phyloP scores from a whole-genome alignment of 2,329 filamentous ascomycete species.

The Plectosphaerella sp. region DNA sequence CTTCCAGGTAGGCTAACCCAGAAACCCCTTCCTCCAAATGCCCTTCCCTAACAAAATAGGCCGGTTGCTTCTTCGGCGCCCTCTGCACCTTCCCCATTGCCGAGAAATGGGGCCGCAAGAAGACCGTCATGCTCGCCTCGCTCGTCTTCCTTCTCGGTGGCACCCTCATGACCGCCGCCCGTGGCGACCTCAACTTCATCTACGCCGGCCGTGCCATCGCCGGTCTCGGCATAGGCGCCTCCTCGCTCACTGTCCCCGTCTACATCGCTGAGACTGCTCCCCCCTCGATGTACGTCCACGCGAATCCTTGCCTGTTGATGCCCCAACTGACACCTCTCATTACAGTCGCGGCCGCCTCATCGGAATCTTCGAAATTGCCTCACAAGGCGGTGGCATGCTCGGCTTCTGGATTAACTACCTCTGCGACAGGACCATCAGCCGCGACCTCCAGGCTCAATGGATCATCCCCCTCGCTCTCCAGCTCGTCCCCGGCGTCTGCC shows the following conservation, averaged over 20 bases:
- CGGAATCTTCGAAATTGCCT: slow-evolving; percentile 47
- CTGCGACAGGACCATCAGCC: slow-evolving; percentile 11
- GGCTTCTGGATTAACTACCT: slow-evolving; percentile 36
- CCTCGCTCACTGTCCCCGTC: slow-evolving; percentile 40
- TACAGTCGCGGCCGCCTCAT: slow-evolving; percentile 44
- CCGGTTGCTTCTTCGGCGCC: slow-evolving; percentile 35
- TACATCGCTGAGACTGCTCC: slow-evolving; percentile 39
- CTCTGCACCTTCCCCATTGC: slow-evolving; percentile 39
- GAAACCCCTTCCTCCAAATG: no score
- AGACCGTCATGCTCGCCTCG: slow-evolving; percentile 38
- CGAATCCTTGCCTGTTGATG: no score
- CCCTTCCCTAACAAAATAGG: slow-evolving; percentile 21
- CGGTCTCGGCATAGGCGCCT: slow-evolving; percentile 46
- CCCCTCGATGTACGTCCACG: slow-evolving; percentile 15
- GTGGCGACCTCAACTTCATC: slow-evolving; percentile 29
- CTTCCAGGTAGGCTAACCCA: slow-evolving; percentile 4
- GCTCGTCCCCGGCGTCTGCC: slow-evolving; percentile 30
- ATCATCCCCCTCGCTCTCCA: slow-evolving; percentile 37
- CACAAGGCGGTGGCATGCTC: slow-evolving; percentile 38
- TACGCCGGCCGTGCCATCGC: slow-evolving; percentile 46
- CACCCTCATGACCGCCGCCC: slow-evolving; percentile 26
- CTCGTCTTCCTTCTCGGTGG: slow-evolving; percentile 34
- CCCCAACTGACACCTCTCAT: slow-evolving; percentile 8
- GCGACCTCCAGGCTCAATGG: slow-evolving; percentile 25
- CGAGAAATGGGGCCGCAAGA: slow-evolving; percentile 41